phyloP scores from a whole-genome alignment of 2,329 filamentous ascomycete species.

The Epichloe scottii region DNA sequence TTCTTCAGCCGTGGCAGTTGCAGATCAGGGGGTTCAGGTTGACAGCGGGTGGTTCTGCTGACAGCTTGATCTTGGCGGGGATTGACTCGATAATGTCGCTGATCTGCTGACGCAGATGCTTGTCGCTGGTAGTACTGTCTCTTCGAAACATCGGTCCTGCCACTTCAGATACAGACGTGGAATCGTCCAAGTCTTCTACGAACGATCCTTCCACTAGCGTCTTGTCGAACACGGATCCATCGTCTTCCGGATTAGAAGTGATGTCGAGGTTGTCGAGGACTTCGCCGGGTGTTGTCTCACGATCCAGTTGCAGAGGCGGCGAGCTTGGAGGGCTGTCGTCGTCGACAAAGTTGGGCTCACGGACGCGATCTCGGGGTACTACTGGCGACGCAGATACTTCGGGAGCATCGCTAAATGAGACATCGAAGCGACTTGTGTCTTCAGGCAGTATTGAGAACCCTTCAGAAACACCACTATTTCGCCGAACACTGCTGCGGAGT shows the following conservation, averaged over 20 bases:
- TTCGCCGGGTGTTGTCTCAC: constrained; percentile 21
- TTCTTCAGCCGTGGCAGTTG: constrained; percentile 35
- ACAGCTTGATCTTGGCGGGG: constrained; percentile 66
- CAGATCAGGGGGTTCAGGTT: constrained; percentile 48
- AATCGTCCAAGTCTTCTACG: constrained; percentile 34
- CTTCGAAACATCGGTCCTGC: constrained; percentile 14
- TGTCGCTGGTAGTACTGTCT: constrained; percentile 36
- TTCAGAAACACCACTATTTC: constrained; percentile 21
- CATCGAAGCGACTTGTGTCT: constrained; percentile 25
- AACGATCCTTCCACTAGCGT: constrained; percentile 32
- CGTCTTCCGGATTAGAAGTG: constrained; percentile 26
- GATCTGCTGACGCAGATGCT: constrained; percentile 69
- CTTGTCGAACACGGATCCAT: constrained; percentile 23
- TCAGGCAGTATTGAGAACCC: constrained; percentile 28
- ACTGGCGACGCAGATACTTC: constrained; percentile 33
- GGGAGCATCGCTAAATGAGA: constrained; percentile 28
- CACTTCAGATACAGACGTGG: constrained; percentile 20
- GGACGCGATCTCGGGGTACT: constrained; percentile 17
- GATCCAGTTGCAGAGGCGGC: constrained; percentile 22
- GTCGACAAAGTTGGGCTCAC: constrained; percentile 22
- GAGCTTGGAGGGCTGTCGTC: constrained; percentile 36
- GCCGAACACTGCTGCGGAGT: constrained; percentile 18
- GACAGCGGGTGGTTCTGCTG: constrained; percentile 36
- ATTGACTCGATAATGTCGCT: constrained; percentile 66
- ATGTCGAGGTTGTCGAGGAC: constrained; percentile 35